Evolutionary conservation across 1,139 yeast genomes (phyloP).

Genomic region (Kurtzmaniella quercitrusa): DNA sequence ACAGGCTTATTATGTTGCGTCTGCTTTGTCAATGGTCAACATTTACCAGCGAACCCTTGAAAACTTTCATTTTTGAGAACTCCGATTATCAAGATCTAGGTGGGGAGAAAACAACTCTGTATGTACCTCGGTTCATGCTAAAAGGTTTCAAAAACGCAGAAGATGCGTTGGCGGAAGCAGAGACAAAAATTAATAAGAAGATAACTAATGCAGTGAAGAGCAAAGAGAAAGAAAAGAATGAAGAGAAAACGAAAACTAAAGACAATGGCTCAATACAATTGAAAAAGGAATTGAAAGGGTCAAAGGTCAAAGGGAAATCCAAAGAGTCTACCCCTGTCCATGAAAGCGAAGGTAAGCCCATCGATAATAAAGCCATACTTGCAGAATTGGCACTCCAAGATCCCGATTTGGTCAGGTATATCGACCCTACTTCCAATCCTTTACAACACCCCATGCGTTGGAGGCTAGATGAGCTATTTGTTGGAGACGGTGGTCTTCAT

Average conservation of each 20-base stretch:
- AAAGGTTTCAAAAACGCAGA: slow-evolving; percentile 33
- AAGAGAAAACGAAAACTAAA: no score
- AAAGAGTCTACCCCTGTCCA: not conserved
- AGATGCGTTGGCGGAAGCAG: slow-evolving; percentile 29
- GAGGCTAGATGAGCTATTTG: slow-evolving; percentile 38
- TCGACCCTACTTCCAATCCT: slow-evolving; percentile 44
- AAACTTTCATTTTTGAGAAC: slow-evolving; percentile 27
- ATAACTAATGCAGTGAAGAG: slow-evolving; percentile 7
- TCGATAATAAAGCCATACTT: slow-evolving; percentile 6
- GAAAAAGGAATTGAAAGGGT: not conserved
- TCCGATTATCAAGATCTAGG: slow-evolving; percentile 38
- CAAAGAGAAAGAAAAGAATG: not conserved
- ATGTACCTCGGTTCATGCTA: slow-evolving; percentile 37
- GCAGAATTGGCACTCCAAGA: slow-evolving; percentile 12
- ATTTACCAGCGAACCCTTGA: slow-evolving; percentile 40
- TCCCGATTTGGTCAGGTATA: slow-evolving; percentile 28
- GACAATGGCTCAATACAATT: not conserved
- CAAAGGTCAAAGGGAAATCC: not conserved
- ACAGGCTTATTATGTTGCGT: slow-evolving; percentile 45
- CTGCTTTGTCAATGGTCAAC: slow-evolving; percentile 49
- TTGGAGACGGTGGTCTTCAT: slow-evolving; percentile 45
- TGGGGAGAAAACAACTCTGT: slow-evolving; percentile 43
- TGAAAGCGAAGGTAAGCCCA: slow-evolving; percentile 12
- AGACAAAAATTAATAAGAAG: slow-evolving; percentile 19
- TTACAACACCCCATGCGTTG: slow-evolving; percentile 33